A percentile compares a stretch with the other conserved stretches of the same genome.
Evolutionary conservation across 805 yeast genomes (phyloP).

Genomic region (Candida pini): DNA sequence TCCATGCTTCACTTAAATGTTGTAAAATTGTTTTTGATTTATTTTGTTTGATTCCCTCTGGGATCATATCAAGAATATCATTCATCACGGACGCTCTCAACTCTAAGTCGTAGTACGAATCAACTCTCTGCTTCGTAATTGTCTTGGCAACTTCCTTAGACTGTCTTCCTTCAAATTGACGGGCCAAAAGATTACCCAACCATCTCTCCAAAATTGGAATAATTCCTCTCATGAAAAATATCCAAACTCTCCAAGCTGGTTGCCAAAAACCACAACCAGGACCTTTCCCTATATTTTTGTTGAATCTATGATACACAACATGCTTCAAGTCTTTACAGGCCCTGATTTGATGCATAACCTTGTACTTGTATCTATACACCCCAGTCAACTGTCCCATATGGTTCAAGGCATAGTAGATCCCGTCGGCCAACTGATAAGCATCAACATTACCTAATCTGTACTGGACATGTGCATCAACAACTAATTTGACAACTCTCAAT

Average conservation of each 20-base stretch:
- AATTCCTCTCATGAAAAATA: slow-evolving; percentile 83
- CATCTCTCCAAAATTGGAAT: slow-evolving; percentile 91
- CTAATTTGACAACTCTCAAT: slow-evolving; percentile 69
- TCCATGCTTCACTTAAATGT: slow-evolving; percentile 97
- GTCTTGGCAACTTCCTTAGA: slow-evolving; percentile 90
- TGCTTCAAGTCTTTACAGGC: slow-evolving; percentile 95
- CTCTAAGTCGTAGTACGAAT: slow-evolving; percentile 91
- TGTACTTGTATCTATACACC: slow-evolving; percentile 91
- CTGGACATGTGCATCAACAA: slow-evolving; percentile 94
- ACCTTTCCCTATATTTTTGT: slow-evolving; percentile 86
- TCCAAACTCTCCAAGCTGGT: slow-evolving; percentile 98
- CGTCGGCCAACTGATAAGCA: slow-evolving; percentile 93
- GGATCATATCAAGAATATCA: slow-evolving; percentile 95
- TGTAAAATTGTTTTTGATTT: slow-evolving; percentile 85
- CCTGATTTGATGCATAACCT: slow-evolving; percentile 96
- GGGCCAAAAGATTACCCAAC: slow-evolving; percentile 83
- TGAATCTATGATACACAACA: slow-evolving; percentile 80
- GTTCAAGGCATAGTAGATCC: slow-evolving; percentile 80
- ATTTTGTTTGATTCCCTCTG: slow-evolving; percentile 84
- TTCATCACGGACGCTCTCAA: slow-evolving; percentile 91
- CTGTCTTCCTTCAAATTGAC: slow-evolving; percentile 95
- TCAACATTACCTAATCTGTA: slow-evolving; percentile 86
- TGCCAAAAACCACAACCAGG: slow-evolving; percentile 99
- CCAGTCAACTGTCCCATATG: slow-evolving; percentile 97
- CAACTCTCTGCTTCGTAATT: slow-evolving; percentile 91